phyloP scores from a whole-genome alignment of 768 basidiomycete genomes.

The Psilocybe subaeruginosa region DNA sequence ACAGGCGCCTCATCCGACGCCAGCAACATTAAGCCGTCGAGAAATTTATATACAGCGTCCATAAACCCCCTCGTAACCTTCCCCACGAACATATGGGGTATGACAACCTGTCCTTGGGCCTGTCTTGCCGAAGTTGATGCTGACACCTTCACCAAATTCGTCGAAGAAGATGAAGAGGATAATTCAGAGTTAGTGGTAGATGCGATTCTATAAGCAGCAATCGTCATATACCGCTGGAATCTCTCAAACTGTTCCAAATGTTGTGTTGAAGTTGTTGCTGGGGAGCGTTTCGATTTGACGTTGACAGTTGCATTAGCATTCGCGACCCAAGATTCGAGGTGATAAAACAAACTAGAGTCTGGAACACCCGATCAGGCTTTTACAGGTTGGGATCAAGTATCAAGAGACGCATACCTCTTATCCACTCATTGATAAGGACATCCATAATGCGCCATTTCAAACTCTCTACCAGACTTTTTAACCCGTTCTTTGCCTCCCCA shows the following conservation, averaged over 20 bases:
- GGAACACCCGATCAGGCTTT: background rate
- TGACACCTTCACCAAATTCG: conserved; percentile 14
- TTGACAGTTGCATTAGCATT: conserved; percentile 37
- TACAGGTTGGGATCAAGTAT: background rate
- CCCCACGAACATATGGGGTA: conserved; percentile 62
- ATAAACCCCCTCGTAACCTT: conserved; percentile 85
- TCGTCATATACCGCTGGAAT: conserved; percentile 80
- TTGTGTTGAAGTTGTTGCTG: conserved; percentile 55
- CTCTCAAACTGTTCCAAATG: conserved; percentile 75
- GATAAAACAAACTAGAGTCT: conserved; percentile 58
- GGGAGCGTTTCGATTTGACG: background rate
- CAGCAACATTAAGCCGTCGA: conserved; percentile 85
- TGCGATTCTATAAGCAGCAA: conserved; percentile 75
- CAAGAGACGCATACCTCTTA: conserved; percentile 63
- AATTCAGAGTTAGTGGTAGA: conserved; percentile 63
- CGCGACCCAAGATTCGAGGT: conserved; percentile 82
- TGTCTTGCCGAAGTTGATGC: conserved; percentile 30
- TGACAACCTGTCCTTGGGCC: background rate
- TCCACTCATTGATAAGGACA: conserved; percentile 75
- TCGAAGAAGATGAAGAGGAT: conserved; percentile 22
- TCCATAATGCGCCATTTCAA: conserved; percentile 89
- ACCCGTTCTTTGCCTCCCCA: conserved; percentile 60
- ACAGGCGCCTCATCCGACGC: conserved; percentile 69
- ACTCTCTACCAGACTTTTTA: conserved; percentile 78
- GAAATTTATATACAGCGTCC: conserved; percentile 80